A percentile compares a stretch with the other conserved stretches of the same genome.
phyloP scores from a whole-genome alignment of 176 grass and related monocot species.

The Cenchrus americanus region DNA sequence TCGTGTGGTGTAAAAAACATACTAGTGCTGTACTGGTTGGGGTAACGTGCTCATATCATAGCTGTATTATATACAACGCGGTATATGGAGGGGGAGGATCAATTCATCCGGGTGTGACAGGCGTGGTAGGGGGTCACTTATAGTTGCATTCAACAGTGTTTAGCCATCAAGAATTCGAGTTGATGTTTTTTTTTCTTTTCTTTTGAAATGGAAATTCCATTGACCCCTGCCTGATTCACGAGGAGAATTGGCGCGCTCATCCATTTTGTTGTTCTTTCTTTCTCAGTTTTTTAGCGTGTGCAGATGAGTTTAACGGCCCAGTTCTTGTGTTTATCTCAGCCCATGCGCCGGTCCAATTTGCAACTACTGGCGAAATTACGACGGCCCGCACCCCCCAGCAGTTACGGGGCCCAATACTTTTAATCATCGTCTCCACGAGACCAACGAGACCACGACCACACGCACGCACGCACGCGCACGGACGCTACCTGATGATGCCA shows the following conservation, averaged over 20 bases:
- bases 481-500: no score
- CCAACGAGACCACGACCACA: background rate
- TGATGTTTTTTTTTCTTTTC: background rate
- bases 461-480: background rate
- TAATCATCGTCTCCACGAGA: background rate
- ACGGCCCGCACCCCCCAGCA: no score
- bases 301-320: no score
- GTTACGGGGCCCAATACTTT: background rate
- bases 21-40: slow-evolving; percentile 41
- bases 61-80: slow-evolving; percentile 46
- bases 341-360: background rate
- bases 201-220: background rate
- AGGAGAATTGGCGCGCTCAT: no score
- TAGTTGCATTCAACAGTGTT: background rate
- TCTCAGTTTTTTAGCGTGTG: background rate
- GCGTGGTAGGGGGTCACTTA: background rate
- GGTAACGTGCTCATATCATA: slow-evolving; percentile 49
- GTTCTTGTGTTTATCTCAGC: background rate
- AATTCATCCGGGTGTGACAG: slow-evolving; percentile 31
- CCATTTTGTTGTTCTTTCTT: background rate
- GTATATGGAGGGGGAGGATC: slow-evolving; percentile 48
- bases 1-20: slow-evolving; percentile 53
- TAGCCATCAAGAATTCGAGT: background rate
- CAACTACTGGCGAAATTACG: no score
- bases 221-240: no score